These are phyloP conservation scores for Cryptococcus floricola DNA, from an alignment of 1,284 basidiomycete genomes.

Conservation along the genomic window DNA sequence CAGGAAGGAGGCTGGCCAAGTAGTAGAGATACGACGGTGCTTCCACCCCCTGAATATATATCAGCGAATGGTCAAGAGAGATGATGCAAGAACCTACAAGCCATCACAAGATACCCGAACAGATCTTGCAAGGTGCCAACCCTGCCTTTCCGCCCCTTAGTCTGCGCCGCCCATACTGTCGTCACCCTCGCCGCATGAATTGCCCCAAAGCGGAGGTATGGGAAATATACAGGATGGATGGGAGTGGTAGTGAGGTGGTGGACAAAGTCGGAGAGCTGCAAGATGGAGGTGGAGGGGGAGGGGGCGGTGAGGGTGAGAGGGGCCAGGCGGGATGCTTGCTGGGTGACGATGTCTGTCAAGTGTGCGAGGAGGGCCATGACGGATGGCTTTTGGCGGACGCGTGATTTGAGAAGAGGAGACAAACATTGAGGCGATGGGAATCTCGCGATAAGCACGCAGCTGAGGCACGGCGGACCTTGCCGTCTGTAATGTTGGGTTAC, in stretches of 20 bases:
- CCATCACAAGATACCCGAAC: slow-evolving; percentile 37
- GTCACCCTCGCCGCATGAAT: slow-evolving; percentile 39
- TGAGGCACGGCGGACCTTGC: too few relatives aligned
- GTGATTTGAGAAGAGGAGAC: background rate
- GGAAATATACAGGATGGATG: slow-evolving; percentile 34
- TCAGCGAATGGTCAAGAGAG: background rate
- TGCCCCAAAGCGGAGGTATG: slow-evolving; percentile 30
- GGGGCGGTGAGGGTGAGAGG: slow-evolving; percentile 14
- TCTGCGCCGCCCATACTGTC: slow-evolving; percentile 35
- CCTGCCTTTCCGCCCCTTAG: slow-evolving; percentile 9
- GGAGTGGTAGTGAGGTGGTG: slow-evolving; percentile 27
- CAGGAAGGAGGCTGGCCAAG: slow-evolving; percentile 40
- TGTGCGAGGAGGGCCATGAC: slow-evolving; percentile 6
- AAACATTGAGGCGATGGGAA: too few relatives aligned
- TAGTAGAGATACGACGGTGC: slow-evolving; percentile 33
- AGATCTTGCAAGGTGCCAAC: slow-evolving; percentile 34
- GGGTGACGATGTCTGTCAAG: slow-evolving; percentile 2
- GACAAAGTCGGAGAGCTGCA: slow-evolving; percentile 21
- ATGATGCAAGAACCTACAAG: slow-evolving; percentile 29
- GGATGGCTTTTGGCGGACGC: background rate
- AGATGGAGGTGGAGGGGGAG: slow-evolving; percentile 14
- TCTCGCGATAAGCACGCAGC: too few relatives aligned
- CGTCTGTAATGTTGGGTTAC: too few relatives aligned
- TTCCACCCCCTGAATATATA: slow-evolving; percentile 37
- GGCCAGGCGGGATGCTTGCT: slow-evolving; percentile 6